A percentile compares a stretch with the other conserved stretches of the same genome.
These are phyloP conservation scores for Haematococcus lacustris DNA, from an alignment of 139 green algal species.

Conservation along the genomic window DNA sequence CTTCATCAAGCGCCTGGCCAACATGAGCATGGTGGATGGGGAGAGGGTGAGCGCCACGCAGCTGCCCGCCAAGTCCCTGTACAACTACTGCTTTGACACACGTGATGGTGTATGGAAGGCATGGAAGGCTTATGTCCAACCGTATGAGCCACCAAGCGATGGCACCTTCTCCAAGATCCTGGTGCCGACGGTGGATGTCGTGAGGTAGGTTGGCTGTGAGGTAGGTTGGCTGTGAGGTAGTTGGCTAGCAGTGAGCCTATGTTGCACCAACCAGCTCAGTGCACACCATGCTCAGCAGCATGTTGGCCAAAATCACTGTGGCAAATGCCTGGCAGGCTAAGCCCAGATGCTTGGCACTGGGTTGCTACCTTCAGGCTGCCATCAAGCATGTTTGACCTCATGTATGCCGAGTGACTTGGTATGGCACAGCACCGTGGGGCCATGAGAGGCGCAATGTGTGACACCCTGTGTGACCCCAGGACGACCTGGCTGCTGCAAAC, in stretches of 20 bases:
- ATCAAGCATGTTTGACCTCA: background rate
- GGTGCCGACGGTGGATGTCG: constrained; percentile 74
- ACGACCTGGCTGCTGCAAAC: constrained; percentile 56
- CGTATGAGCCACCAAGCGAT: constrained; percentile 48
- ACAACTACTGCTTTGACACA: constrained; percentile 79
- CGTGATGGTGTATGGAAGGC: constrained; percentile 50
- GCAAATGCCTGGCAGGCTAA: too few species aligned
- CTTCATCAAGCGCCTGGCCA: constrained; percentile 59
- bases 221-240: background rate
- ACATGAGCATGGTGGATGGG: constrained; percentile 49
- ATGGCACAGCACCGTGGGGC: background rate
- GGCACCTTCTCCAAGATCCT: constrained; percentile 74
- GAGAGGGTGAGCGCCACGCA: constrained; percentile 48
- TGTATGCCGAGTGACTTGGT: background rate
- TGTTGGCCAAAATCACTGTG: too few species aligned
- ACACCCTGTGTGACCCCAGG: constrained; percentile 12
- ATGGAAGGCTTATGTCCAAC: constrained; percentile 57
- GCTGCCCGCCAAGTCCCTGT: constrained; percentile 64
- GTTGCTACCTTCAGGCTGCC: background rate
- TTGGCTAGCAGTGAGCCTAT: too few species aligned
- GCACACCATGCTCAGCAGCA: too few species aligned
- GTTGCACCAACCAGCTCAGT: too few species aligned
- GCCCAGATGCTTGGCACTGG: background rate
- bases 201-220: constrained; percentile 32
- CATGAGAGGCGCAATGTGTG: background rate